Base-by-base conservation (phyloP, 2,329 filamentous ascomycete genomes). In the Penicillium sp. region DNA sequence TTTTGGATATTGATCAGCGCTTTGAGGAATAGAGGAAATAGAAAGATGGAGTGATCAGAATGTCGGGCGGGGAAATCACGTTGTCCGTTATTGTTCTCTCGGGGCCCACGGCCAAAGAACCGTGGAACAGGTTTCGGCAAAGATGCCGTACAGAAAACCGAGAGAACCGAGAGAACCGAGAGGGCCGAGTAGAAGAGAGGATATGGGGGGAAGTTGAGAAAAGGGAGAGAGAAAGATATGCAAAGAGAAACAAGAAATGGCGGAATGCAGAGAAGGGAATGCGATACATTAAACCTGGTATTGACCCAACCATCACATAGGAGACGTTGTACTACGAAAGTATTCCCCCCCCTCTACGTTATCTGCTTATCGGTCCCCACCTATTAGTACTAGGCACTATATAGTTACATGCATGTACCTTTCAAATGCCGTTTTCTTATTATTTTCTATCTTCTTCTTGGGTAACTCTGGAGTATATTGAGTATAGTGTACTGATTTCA, bases 31-130 rank as follows among this genome's bases (percentile, higher is more conserved):
- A 23, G 19, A 43, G 21, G 29, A 39, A 39, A 41, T n/a, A 39
- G 27, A 51, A 25, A 4, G n/a, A 36, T 23, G 23, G 35, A 25
- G 38, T 38, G 27, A 39, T 44, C 29, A n/a, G 31, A 42, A 27
- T 29, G 45, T 39, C 33, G 6, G n/a, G 53, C 44, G 53, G 54
- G 53, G 53, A 53, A 49, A 52, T 27, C 43, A 57, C 49, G 42
- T 58, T 49, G 36, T 41, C 44, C 15, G 45, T 50, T 53, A 42
- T 57, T 57, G 39, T 44, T 63, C 36, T 7, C 35, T 57, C 55
- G 55, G 59, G 59, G 39, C 33, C 49, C 54, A 55, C 59, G 57
- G 61, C 43, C 42, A 50, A 45, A 27, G 43, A 65, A 65, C 62
- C 62, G 57, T 65, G 62, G 62, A 58, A 62, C 61, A 59, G 38